Evolutionary conservation across 1,284 basidiomycete species (phyloP), one percentile per base, ranked within the genome.

Genomic region (Neolentinus lepideus): DNA sequence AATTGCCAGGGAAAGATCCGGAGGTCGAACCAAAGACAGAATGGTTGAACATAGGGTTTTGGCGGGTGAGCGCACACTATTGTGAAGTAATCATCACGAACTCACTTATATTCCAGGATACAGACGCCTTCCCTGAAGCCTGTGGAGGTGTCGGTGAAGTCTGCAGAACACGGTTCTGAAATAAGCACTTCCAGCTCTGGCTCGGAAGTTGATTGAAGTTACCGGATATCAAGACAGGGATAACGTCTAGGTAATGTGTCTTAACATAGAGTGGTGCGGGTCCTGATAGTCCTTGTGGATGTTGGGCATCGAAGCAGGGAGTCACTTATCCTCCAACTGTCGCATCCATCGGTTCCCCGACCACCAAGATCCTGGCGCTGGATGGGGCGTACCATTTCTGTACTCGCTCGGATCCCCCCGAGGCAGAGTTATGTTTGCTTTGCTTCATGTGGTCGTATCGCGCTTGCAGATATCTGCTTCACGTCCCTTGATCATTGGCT

Each of bases 351-450:
- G 35, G 69, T 81, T 24, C 77, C 80, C 12, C 75, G 74, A 9
- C 84, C 80, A 6, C 66, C 54, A 67, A 69, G 25, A 77, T 83
- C 45, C 69, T 80, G 27, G 82, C 84, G 3, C 73, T 89, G 26
- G 87, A 90, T 64, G 87, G 85, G 57, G 83, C 85, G 1, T 88
- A 88, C 64, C 86, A 90, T 65, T 88, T 88, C 65, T 64, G 73
- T 8, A 80, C 82, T 1, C 75, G 83, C 21, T 57, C 66, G 14
- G 58, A 58, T 2, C 80, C 84, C 61, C 74, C 88, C 29, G n/a
- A 63, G 67, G 8, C 78, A 84, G 60, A 66, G 74, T 1, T 74
- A 77, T 58, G 54, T 57, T 2, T 74, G 73, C 36, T 75, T 89
- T 1, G 63, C 64, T 0, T 70, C 72, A 3, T 78, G 78, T 3